These are phyloP conservation scores for Corymbia citriodora DNA, from an alignment of 441 rosid species.

Conservation along the genomic window DNA sequence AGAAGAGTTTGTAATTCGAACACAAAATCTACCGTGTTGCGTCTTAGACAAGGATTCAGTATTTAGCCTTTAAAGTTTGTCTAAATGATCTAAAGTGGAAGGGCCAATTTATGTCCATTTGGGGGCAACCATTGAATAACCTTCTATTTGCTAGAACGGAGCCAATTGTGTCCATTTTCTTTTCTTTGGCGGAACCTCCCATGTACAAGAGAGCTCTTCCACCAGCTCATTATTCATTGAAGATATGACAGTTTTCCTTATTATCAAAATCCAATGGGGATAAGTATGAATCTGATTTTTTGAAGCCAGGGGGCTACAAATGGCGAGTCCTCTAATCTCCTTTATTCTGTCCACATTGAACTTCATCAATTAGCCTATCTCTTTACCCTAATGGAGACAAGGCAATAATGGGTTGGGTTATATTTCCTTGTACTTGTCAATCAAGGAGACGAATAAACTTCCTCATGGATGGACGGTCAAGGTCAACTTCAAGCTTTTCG, in stretches of 20 bases:
- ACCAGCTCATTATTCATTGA: not conserved
- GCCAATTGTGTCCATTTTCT: not conserved
- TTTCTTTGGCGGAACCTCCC: too few species aligned
- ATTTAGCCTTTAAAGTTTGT: not conserved
- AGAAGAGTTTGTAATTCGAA: too few species aligned
- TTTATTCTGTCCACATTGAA: not conserved
- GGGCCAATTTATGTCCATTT: not conserved
- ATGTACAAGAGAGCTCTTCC: not conserved
- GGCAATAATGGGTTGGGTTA: not conserved
- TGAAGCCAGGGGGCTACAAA: not conserved
- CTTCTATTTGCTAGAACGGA: not conserved
- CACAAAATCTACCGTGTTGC: too few species aligned
- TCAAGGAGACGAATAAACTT: not conserved
- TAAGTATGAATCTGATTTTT: not conserved
- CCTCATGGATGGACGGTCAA: not conserved
- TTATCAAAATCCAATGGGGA: not conserved
- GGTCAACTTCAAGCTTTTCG: constrained; percentile 8
- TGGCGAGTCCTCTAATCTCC: not conserved
- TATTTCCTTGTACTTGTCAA: constrained; percentile 17
- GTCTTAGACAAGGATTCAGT: too few species aligned
- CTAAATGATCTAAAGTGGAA: not conserved
- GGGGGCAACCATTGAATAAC: not conserved
- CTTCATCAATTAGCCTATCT: not conserved
- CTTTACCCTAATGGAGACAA: constrained; percentile 20
- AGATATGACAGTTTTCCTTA: not conserved